Base-by-base conservation (phyloP, 495 filamentous ascomycete species). In the Neurospora cerealis region DNA sequence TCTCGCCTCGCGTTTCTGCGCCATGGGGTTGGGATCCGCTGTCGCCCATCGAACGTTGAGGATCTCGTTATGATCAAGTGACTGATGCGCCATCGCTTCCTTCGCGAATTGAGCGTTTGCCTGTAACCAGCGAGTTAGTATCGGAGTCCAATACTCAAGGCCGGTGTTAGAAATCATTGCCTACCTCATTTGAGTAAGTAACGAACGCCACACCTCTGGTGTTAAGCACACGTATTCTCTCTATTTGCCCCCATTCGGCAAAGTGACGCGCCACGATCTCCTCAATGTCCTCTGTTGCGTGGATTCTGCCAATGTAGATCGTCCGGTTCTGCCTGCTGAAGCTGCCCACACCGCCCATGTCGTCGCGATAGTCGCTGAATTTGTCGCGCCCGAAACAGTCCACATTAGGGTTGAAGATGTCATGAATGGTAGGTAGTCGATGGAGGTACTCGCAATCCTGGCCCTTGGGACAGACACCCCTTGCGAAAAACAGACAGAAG, bases 11-110 rank as follows among this genome's bases (percentile, higher is more conserved):
- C 96, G 89, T 75, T 96, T 95, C 81, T 97, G 95, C 11, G 96
- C 93, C 86, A 93, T 89, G 0, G 96, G 96, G 75, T 99, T 99
- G 24, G 96, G 96, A 80, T 99, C 96, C 4, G 91, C 91, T 0
- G 96, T 98, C 32, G 96, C 96, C 96, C 96, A 99, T 42, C 96
- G 87, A 19, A 99, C 96, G 78, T 99, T 99, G 2, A 99, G 83
- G 41, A 98, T 92, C 82, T 99, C 96, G 73, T 87, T 89, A 76
- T 98, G 91, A 74, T 98, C 96, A 4, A 81, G 74, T 1, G 73
- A 88, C 80, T 98, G 96, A 75, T 95, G 83, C 5, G 91, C 90
- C 94, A 97, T 97, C 0, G 94, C 93, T 79, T 94, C 92, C 80
- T 94, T 94, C 0, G 94, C 94, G 78, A 98, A 98, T 77, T 97